Percentiles rank a stretch among this genome's conserved stretches.
Evolutionary conservation across 345 rosid species (phyloP).

Genomic region (Citrus hindsii): DNA sequence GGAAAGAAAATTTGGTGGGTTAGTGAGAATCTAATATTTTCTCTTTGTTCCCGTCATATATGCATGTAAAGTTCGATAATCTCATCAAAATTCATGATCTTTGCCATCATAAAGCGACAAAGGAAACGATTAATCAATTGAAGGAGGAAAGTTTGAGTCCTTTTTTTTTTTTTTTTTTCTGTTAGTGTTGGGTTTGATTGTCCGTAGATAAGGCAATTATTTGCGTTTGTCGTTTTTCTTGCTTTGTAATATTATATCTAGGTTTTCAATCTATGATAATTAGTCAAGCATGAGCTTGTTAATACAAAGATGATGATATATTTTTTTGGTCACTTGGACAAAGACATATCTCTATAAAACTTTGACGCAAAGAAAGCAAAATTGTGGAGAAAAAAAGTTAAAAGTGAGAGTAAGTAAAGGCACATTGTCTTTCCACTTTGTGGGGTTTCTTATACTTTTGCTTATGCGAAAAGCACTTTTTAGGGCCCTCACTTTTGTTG

Average conservation of each 20-base stretch:
- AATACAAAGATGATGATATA: slow-evolving; percentile 5
- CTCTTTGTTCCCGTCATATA: slow-evolving; percentile 1
- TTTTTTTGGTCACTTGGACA: slow-evolving; percentile 3
- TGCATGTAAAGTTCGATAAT: slow-evolving; percentile 22
- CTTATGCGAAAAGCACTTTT: neutral
- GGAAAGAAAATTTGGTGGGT: slow-evolving; percentile 8
- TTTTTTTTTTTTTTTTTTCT: neutral
- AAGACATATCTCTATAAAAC: slow-evolving; percentile 14
- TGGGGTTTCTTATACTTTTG: slow-evolving; percentile 15
- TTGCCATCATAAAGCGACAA: slow-evolving; percentile 19
- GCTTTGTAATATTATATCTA: slow-evolving; percentile 18
- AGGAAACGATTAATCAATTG: slow-evolving; percentile 9
- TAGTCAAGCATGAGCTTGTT: slow-evolving; percentile 2
- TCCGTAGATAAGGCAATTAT: slow-evolving; percentile 38
- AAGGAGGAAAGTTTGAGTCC: neutral
- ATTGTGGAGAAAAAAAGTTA: neutral
- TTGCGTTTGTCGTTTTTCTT: slow-evolving; percentile 37
- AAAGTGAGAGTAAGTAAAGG: neutral
- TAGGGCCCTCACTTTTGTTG: slow-evolving; percentile 1
- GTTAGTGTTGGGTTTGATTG: slow-evolving; percentile 18
- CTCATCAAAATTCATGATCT: slow-evolving; percentile 13
- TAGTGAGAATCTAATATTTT: slow-evolving; percentile 12
- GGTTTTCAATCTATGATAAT: slow-evolving; percentile 7
- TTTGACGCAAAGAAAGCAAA: slow-evolving; percentile 13
- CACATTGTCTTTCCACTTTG: slow-evolving; percentile 16